phyloP scores from a whole-genome alignment of 257 asterid genomes.

The Solanum chaucha region DNA sequence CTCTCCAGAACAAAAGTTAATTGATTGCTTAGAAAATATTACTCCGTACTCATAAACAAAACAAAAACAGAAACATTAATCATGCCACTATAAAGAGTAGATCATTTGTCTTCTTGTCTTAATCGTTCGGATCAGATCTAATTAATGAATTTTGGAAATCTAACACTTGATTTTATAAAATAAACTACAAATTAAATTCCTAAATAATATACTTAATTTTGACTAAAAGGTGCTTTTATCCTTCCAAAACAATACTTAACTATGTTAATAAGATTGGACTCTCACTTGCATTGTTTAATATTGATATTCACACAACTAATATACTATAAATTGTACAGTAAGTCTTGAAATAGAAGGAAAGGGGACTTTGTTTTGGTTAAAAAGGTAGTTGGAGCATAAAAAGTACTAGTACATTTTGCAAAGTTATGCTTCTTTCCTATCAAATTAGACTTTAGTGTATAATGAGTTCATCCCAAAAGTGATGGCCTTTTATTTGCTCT shows the following conservation, averaged over 20 bases:
- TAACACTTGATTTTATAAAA: background rate
- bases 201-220: background rate
- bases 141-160: background rate
- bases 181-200: background rate
- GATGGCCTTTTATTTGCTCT: background rate
- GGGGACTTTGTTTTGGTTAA: background rate
- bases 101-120: background rate
- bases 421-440: background rate
- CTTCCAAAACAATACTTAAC: background rate
- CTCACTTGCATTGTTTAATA: background rate
- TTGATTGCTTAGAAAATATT: background rate
- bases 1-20: background rate
- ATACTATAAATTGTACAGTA: no score
- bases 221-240: background rate
- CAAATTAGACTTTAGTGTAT: background rate
- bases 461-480: background rate
- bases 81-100: background rate
- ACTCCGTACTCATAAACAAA: background rate
- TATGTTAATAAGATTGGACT: background rate
- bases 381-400: background rate
- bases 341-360: background rate
- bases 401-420: background rate
- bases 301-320: background rate
- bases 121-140: background rate
- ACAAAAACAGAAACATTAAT: background rate